Evolutionary conservation across 2,329 filamentous ascomycete species (phyloP).

Genomic region (Lachnellula occidentalis): DNA sequence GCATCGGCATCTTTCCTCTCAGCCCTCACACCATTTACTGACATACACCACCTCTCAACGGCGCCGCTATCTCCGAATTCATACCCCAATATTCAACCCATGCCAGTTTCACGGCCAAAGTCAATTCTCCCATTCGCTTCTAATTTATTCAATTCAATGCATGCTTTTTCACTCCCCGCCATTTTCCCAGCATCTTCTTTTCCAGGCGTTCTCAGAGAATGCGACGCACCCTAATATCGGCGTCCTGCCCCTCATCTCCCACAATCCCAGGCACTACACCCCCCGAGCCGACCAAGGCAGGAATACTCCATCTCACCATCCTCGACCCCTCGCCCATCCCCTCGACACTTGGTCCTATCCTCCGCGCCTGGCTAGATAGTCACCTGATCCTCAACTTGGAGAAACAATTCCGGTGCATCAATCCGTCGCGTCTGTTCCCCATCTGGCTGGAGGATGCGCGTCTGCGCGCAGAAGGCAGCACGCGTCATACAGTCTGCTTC

Average conservation of each 20-base stretch:
- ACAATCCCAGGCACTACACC: not conserved
- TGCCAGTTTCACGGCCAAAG: slow-evolving; percentile 31
- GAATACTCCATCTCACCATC: slow-evolving; percentile 53
- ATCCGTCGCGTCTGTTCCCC: slow-evolving; percentile 53
- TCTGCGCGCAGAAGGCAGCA: slow-evolving; percentile 37
- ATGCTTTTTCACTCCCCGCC: slow-evolving; percentile 51
- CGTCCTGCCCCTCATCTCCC: slow-evolving; percentile 2
- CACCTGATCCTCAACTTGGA: slow-evolving; percentile 56
- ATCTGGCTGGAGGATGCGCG: slow-evolving; percentile 52
- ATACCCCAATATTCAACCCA: slow-evolving; percentile 31
- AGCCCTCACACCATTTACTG: slow-evolving; percentile 32
- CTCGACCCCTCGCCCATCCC: slow-evolving; percentile 57
- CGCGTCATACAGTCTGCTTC: slow-evolving; percentile 21
- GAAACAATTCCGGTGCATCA: slow-evolving; percentile 51
- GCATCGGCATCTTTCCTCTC: slow-evolving; percentile 27
- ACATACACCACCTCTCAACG: slow-evolving; percentile 40
- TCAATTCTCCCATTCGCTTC: slow-evolving; percentile 34
- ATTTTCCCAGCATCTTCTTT: slow-evolving; percentile 52
- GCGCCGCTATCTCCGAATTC: slow-evolving; percentile 31
- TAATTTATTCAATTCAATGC: slow-evolving; percentile 43
- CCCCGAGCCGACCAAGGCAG: slow-evolving; percentile 22
- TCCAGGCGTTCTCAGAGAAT: slow-evolving; percentile 48
- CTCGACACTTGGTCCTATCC: slow-evolving; percentile 48
- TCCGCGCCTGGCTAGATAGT: slow-evolving; percentile 57
- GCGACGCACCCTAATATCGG: slow-evolving; percentile 49